Evolutionary conservation across 2,329 filamentous ascomycete genomes (phyloP), one percentile per base, ranked within the genome.

Genomic region (Annulohypoxylon truncatum): DNA sequence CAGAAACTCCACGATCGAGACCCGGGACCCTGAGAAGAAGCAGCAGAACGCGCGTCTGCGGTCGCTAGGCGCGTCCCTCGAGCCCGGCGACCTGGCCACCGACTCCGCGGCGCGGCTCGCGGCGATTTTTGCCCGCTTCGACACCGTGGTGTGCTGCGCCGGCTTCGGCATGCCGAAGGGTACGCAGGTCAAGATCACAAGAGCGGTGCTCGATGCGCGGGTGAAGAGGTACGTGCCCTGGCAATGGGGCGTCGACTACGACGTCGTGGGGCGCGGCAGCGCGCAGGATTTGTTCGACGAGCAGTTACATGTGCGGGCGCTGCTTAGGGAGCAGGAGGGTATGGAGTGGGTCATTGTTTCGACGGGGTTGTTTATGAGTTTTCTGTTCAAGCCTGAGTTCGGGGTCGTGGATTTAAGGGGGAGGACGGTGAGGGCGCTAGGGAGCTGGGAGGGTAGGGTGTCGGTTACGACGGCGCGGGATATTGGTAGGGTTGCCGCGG

Each of bases 171-270:
- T 86, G 0, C 83, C 85, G 0, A 58, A 82, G 0, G 87, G 85
- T 1, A 87, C 83, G 0, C 85, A 92, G 72, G 67, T 82, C 0
- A 90, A 90, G 70, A 78, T 92, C 15, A 77, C 85, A 0, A 72
- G 80, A 9, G 89, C 89, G 0, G 85, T 83, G 0, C 76, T 92
- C 0, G 75, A 77, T 9, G 87, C 85, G 0, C 76, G 79, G n/a
- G 35, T 38, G 13, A 7, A 5, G 35, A 38, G 85, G 0, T 92
- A 84, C 73, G 83, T 92, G 15, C 90, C 90, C 0, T 93, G 90
- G 90, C 90, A 93, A 75, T 92, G 89, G 74, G 90, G 90, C 0
- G 86, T 92, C 22, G 88, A 93, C 73, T 93, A 92, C 77, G 89
- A 92, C 61, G 74, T 80, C 26, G 86, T 92, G 13, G 88, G 89